A percentile compares a stretch with the other conserved stretches of the same genome.
phyloP scores from a whole-genome alignment of 306 rosid genomes.

The Cicer judaicum region DNA sequence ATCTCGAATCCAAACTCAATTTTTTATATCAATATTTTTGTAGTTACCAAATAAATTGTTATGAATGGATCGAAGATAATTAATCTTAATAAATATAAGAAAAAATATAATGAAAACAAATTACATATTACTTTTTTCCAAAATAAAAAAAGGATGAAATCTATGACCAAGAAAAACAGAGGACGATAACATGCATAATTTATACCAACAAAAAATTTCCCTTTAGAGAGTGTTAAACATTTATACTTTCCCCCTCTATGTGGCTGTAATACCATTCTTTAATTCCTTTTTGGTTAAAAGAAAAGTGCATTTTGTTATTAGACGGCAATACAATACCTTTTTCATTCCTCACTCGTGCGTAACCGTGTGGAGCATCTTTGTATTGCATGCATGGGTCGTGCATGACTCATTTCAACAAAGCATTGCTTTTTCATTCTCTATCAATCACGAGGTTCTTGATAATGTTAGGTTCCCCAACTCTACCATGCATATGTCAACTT shows the following conservation, averaged over 20 bases:
- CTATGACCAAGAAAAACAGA: background rate
- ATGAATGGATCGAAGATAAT: too few species aligned
- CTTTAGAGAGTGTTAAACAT: background rate
- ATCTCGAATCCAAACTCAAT: too few species aligned
- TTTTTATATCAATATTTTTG: too few species aligned
- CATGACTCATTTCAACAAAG: slow-evolving; percentile 61
- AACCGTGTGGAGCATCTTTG: slow-evolving; percentile 43
- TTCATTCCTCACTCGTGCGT: slow-evolving; percentile 74
- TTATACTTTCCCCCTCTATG: background rate
- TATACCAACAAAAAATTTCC: background rate
- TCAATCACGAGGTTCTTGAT: slow-evolving; percentile 68
- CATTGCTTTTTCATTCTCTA: slow-evolving; percentile 33
- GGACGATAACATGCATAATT: slow-evolving; percentile 7
- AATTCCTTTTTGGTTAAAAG: slow-evolving; percentile 20
- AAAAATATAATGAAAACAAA: too few species aligned
- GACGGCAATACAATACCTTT: slow-evolving; percentile 47
- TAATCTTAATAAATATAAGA: too few species aligned
- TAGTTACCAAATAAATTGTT: too few species aligned
- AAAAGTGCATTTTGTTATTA: slow-evolving; percentile 45
- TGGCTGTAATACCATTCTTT: slow-evolving; percentile 11
- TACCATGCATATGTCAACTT: slow-evolving; percentile 40
- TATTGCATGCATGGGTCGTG: slow-evolving; percentile 56
- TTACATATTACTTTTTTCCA: background rate
- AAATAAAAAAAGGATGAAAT: background rate
- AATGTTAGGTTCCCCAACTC: slow-evolving; percentile 40